phyloP scores from a whole-genome alignment of 257 asterid species.

The Scutellaria barbata region DNA sequence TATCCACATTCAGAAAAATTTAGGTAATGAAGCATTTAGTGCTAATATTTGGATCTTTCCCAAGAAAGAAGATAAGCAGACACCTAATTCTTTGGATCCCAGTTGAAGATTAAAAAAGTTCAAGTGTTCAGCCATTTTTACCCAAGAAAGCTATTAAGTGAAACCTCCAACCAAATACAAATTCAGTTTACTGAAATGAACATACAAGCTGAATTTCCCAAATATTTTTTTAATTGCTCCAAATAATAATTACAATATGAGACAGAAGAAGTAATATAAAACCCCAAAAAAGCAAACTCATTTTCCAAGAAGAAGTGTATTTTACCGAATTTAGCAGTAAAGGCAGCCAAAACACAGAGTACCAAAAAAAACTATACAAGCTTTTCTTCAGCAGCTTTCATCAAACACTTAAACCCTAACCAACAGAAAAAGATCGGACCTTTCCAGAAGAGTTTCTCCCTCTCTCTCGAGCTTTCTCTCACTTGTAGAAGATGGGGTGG shows the following conservation, averaged over 20 bases:
- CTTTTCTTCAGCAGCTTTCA: constrained; percentile 42
- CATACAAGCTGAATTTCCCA: background rate
- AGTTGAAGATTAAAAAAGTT: background rate
- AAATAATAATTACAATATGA: background rate
- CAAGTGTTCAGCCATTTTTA: background rate
- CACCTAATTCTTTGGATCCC: background rate
- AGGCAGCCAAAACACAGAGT: constrained; percentile 29
- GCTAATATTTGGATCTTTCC: background rate
- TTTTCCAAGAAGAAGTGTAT: constrained; percentile 36
- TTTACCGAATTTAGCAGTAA: constrained; percentile 44
- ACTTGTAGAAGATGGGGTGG: constrained; percentile 30
- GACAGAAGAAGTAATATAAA: background rate
- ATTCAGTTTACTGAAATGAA: background rate
- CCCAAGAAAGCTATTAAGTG: background rate
- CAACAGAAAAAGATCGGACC: constrained; percentile 35
- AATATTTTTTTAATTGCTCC: constrained; percentile 8
- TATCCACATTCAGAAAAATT: constrained; percentile 1
- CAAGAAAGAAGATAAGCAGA: background rate
- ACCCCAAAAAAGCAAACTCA: constrained; percentile 21
- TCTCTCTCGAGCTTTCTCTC: constrained; percentile 17
- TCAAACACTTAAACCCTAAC: constrained; percentile 35
- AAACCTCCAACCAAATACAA: constrained; percentile 3
- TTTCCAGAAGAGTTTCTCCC: constrained; percentile 32
- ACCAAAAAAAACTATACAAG: constrained; percentile 23
- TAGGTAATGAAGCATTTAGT: background rate